Evolutionary conservation across 345 rosid species (phyloP).

Genomic region (Syzygium aromaticum): DNA sequence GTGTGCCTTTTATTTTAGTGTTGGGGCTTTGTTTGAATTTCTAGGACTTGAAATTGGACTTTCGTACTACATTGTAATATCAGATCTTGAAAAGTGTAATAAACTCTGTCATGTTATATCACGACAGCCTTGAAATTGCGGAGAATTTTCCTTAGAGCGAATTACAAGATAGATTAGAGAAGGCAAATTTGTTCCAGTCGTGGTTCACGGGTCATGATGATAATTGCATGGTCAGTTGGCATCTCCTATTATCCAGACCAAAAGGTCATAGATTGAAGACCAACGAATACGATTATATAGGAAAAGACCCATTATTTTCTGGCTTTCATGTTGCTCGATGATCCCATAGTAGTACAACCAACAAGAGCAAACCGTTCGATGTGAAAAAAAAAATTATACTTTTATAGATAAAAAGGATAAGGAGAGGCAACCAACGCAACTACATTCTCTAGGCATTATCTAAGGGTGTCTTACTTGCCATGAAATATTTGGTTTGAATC

Average conservation of each 20-base stretch:
- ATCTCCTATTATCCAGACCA: neutral
- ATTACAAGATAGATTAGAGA: neutral
- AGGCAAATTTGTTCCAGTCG: neutral
- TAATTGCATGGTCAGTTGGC: neutral
- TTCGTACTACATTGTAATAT: neutral
- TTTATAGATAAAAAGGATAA: neutral
- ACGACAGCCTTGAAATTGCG: neutral
- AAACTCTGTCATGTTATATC: neutral
- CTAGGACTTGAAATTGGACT: too few relatives aligned
- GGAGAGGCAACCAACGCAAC: neutral
- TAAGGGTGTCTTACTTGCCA: neutral
- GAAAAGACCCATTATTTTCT: neutral
- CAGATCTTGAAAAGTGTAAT: too few relatives aligned
- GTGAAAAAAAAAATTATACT: neutral
- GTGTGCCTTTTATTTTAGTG: too few relatives aligned
- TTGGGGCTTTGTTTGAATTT: too few relatives aligned
- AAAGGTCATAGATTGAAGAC: neutral
- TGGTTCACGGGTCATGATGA: neutral
- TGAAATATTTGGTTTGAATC: too few relatives aligned
- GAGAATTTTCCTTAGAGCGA: neutral
- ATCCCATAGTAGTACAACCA: neutral
- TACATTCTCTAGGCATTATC: neutral
- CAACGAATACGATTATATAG: neutral
- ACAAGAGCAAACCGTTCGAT: neutral
- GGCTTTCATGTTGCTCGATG: neutral